Percentiles rank a stretch among this genome's conserved stretches.
phyloP scores from a whole-genome alignment of 2,329 filamentous ascomycete genomes.

The Microdochium bolleyi region DNA sequence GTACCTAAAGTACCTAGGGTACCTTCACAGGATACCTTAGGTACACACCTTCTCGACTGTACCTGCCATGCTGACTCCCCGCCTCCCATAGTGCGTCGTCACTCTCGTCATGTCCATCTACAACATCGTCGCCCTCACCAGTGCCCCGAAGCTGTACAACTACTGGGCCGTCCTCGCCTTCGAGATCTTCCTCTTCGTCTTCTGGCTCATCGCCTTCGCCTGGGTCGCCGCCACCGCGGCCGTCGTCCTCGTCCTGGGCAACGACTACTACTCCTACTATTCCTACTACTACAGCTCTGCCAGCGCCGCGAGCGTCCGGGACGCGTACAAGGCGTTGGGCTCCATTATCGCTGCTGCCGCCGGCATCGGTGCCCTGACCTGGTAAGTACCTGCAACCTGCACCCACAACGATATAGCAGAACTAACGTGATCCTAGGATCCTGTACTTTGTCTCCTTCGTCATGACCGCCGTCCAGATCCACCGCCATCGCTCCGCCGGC shows the following conservation, averaged over 20 bases:
- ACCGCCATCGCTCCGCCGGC: slow-evolving; percentile 34
- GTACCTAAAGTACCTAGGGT: too few relatives aligned
- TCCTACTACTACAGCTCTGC: slow-evolving; percentile 6
- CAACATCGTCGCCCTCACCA: slow-evolving; percentile 32
- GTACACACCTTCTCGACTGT: slow-evolving; percentile 2
- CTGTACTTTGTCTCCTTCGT: slow-evolving; percentile 32
- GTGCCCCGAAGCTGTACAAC: slow-evolving; percentile 36
- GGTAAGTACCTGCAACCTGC: background rate
- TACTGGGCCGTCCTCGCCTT: slow-evolving; percentile 44
- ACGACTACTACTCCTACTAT: slow-evolving; percentile 13
- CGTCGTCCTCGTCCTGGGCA: slow-evolving; percentile 11
- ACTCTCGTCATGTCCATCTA: slow-evolving; percentile 39
- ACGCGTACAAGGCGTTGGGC: background rate
- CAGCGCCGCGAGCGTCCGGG: background rate
- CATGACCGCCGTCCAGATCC: slow-evolving; percentile 30
- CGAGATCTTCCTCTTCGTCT: slow-evolving; percentile 41
- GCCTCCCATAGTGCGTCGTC: slow-evolving; percentile 29
- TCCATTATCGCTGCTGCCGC: background rate
- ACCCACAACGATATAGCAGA: background rate
- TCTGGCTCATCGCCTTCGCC: slow-evolving; percentile 41
- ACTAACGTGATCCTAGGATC: slow-evolving; percentile 19
- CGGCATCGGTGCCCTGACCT: background rate
- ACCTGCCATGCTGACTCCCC: background rate
- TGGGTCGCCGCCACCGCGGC: slow-evolving; percentile 25
- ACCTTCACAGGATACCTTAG: too few relatives aligned